Percentiles rank a stretch among this genome's conserved stretches.
These are phyloP conservation scores for Fusarium pseudograminearum DNA, from an alignment of 2,329 filamentous ascomycete species.

Conservation along the genomic window DNA sequence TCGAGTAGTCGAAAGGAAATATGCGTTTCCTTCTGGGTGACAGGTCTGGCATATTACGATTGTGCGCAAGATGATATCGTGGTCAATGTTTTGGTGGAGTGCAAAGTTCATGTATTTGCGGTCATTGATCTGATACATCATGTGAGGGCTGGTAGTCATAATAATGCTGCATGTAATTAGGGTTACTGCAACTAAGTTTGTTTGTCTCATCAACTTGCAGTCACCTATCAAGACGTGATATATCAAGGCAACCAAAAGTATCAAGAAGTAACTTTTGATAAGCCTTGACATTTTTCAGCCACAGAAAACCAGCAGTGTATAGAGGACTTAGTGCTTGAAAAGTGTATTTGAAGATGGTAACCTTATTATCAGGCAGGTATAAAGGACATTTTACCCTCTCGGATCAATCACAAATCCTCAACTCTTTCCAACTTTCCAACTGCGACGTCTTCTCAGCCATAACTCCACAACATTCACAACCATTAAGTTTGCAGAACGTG, in stretches of 20 bases:
- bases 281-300: rapidly evolving
- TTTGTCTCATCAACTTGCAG: no score
- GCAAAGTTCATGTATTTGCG: background rate
- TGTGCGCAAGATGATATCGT: rapidly evolving
- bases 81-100: background rate
- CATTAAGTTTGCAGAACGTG: background rate
- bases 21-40: background rate
- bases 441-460: rapidly evolving
- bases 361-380: no score
- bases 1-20: background rate
- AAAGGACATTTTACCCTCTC: background rate
- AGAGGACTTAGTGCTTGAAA: no score
- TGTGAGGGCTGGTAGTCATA: rapidly evolving
- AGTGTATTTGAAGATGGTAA: no score
- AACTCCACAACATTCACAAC: background rate
- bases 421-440: background rate
- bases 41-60: rapidly evolving
- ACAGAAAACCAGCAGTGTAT: no score
- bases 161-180: background rate
- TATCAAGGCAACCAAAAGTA: background rate
- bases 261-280: background rate
- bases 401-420: background rate
- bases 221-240: no score
- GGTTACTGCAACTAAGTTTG: no score
- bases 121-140: background rate